Evolutionary conservation across 805 yeast species (phyloP).

Genomic region (Candida ulmi): DNA sequence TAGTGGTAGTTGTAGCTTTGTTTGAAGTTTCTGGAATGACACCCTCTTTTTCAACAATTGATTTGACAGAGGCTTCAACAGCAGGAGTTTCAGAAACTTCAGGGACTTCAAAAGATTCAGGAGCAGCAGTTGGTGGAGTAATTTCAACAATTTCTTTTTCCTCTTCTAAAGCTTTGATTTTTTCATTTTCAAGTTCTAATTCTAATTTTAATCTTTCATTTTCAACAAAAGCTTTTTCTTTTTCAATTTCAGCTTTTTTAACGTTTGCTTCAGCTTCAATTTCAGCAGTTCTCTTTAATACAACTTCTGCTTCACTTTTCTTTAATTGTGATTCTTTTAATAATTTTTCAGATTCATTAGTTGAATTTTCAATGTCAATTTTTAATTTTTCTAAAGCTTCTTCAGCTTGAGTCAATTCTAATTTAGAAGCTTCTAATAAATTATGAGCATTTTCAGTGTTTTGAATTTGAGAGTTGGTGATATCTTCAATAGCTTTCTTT

Average conservation of each 20-base stretch:
- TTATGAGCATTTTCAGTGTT: conserved; percentile 38
- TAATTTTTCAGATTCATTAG: conserved; percentile 25
- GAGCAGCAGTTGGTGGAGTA: conserved; percentile 25
- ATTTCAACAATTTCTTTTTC: conserved; percentile 36
- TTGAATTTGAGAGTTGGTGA: conserved; percentile 36
- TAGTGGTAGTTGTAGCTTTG: no score
- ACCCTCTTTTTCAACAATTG: background rate
- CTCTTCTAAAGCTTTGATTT: conserved; percentile 27
- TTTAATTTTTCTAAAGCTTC: conserved; percentile 28
- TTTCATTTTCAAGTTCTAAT: conserved; percentile 30
- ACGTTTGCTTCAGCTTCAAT: conserved; percentile 30
- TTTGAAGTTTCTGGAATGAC: no score
- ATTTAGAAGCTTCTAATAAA: conserved; percentile 37
- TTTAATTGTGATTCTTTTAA: conserved; percentile 26
- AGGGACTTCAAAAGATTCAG: background rate
- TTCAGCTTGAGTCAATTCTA: conserved; percentile 34
- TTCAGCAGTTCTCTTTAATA: conserved; percentile 30
- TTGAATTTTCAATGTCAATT: conserved; percentile 25
- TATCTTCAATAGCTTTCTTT: conserved; percentile 41
- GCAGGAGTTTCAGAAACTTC: conserved; percentile 3
- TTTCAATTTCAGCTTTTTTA: conserved; percentile 32
- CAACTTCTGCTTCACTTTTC: conserved; percentile 26
- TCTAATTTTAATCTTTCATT: conserved; percentile 29
- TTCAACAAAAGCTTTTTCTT: conserved; percentile 30
- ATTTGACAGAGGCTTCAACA: conserved; percentile 1